phyloP scores from a whole-genome alignment of 2,329 filamentous ascomycete species.

The Fusarium goolgardi region DNA sequence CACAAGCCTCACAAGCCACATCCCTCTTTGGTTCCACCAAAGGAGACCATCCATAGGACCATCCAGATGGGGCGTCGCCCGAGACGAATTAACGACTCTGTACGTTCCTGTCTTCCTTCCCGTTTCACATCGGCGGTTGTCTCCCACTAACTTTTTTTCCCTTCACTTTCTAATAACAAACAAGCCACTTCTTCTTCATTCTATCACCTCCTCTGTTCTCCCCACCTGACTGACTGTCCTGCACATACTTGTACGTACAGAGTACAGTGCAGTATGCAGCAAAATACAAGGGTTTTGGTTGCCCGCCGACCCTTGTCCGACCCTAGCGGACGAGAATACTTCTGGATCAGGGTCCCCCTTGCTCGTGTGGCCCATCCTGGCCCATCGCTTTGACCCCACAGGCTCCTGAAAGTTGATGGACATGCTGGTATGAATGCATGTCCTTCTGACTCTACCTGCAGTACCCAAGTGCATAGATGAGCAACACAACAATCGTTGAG shows the following conservation, averaged over 20 bases:
- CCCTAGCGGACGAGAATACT: conserved; percentile 33
- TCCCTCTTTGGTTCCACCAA: conserved; percentile 23
- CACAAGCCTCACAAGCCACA: conserved; percentile 41
- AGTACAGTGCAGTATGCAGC: conserved; percentile 10
- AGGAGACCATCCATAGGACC: background rate
- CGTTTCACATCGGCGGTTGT: conserved; percentile 28
- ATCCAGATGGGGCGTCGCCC: conserved; percentile 23
- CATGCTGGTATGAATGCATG: conserved; percentile 30
- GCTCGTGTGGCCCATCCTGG: conserved; percentile 15
- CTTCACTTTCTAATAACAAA: conserved; percentile 21
- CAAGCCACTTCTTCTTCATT: conserved; percentile 26
- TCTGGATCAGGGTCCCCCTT: conserved; percentile 36
- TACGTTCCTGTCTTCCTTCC: background rate
- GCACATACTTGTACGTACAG: conserved; percentile 1
- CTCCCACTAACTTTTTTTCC: conserved; percentile 46
- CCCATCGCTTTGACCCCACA: conserved; percentile 36
- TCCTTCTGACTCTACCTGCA: conserved; percentile 39
- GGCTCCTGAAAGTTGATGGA: conserved; percentile 39
- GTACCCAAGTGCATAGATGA: conserved; percentile 13
- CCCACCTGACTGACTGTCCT: conserved; percentile 15
- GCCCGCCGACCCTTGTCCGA: conserved; percentile 37
- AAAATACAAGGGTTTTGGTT: conserved; percentile 29
- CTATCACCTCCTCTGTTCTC: conserved; percentile 16
- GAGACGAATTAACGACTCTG: conserved; percentile 15
- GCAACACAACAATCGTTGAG: conserved; percentile 22